Percentiles rank a stretch among this genome's conserved stretches.
Conservation (phyloP, 495 filamentous ascomycete species). For the Aspergillus wentii region DNA sequence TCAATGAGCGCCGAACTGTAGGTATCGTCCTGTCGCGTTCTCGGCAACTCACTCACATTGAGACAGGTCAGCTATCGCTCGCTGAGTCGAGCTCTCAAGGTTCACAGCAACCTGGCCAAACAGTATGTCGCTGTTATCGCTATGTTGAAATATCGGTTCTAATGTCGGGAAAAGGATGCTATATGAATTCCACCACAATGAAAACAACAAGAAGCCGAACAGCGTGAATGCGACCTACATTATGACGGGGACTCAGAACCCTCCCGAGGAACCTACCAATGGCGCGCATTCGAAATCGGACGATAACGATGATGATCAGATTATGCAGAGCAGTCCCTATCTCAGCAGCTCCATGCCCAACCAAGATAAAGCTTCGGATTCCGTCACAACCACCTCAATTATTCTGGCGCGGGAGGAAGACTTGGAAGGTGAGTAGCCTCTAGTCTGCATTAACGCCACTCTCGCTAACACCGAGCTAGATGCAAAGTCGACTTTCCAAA, state of each 20-base stretch:
- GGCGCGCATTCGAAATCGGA: slow-evolving; percentile 23
- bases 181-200: slow-evolving; percentile 75
- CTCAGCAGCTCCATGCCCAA: slow-evolving; percentile 56
- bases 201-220: slow-evolving; percentile 72
- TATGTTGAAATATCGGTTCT: slow-evolving; percentile 2
- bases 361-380: slow-evolving; percentile 31
- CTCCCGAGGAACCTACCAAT: slow-evolving; percentile 22
- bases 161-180: slow-evolving; percentile 59
- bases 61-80: slow-evolving; percentile 77
- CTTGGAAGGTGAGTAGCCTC: slow-evolving; percentile 55
- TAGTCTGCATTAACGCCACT: not conserved
- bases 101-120: slow-evolving; percentile 81
- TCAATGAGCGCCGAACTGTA: slow-evolving; percentile 74
- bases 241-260: slow-evolving; percentile 57
- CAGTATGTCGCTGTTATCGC: slow-evolving; percentile 47
- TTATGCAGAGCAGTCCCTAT: slow-evolving; percentile 69
- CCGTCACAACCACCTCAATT: slow-evolving; percentile 48
- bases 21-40: slow-evolving; percentile 16
- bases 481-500: slow-evolving; percentile 60
- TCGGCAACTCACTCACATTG: slow-evolving; percentile 4
- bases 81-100: slow-evolving; percentile 70
- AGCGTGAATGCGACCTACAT: slow-evolving; percentile 85
- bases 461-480: slow-evolving; percentile 40
- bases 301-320: slow-evolving; percentile 59
- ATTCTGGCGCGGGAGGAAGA: slow-evolving; percentile 77